Evolutionary conservation across 2,329 filamentous ascomycete species (phyloP).

Genomic region (Paecilomyces niveus): DNA sequence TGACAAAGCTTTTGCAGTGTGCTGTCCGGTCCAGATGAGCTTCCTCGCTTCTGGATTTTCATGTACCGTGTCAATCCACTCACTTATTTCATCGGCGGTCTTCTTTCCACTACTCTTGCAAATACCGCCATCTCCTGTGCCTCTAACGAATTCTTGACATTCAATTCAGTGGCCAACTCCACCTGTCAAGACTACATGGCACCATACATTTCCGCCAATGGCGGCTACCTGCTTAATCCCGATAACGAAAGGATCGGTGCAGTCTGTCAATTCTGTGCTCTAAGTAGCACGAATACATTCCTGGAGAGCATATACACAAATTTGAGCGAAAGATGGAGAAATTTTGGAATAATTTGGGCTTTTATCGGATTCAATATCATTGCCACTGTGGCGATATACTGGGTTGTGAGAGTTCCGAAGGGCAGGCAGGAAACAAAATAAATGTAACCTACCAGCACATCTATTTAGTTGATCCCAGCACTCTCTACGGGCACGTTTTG

Average conservation of each 20-base stretch:
- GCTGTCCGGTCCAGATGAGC: slow-evolving; percentile 48
- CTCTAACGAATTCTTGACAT: slow-evolving; percentile 22
- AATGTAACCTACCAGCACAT: no score
- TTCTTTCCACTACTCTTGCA: slow-evolving; percentile 29
- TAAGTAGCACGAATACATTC: slow-evolving; percentile 42
- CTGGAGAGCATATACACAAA: slow-evolving; percentile 41
- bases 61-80: slow-evolving; percentile 66
- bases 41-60: slow-evolving; percentile 70
- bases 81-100: slow-evolving; percentile 49
- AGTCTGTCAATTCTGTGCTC: slow-evolving; percentile 49
- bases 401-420: slow-evolving; percentile 44
- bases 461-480: no score
- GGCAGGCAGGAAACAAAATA: no score
- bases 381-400: slow-evolving; percentile 46
- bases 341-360: slow-evolving; percentile 49
- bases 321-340: slow-evolving; percentile 43
- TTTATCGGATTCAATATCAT: slow-evolving; percentile 47
- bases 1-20: slow-evolving; percentile 38
- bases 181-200: slow-evolving; percentile 59
- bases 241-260: slow-evolving; percentile 36
- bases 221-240: slow-evolving; percentile 58
- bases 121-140: slow-evolving; percentile 24
- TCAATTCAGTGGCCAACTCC: slow-evolving; percentile 49
- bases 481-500: no score
- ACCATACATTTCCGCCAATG: slow-evolving; percentile 44